phyloP scores from a whole-genome alignment of 2,329 filamentous ascomycete species.

The Alternaria longipes region DNA sequence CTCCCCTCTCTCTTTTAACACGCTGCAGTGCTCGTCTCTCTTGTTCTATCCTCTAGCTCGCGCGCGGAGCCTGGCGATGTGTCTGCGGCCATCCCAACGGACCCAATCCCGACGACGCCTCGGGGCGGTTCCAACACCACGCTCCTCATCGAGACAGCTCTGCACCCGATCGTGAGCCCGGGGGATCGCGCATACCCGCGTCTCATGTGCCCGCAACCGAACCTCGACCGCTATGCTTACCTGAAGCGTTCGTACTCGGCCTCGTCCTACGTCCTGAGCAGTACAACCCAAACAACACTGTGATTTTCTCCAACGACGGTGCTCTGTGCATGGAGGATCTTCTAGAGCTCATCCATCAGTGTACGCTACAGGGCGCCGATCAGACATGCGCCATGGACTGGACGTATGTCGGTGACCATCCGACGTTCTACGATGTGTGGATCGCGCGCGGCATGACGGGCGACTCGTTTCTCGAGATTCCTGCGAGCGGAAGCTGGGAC shows the following conservation, averaged over 20 bases:
- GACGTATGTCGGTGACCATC: constrained; percentile 56
- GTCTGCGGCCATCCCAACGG: no score
- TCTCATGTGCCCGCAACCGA: constrained; percentile 54
- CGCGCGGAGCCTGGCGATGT: no score
- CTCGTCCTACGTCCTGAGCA: constrained; percentile 71
- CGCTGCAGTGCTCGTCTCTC: no score
- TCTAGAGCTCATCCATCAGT: constrained; percentile 65
- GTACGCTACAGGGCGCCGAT: constrained; percentile 57
- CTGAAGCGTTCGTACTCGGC: no score
- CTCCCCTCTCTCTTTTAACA: no score
- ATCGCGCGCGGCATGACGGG: constrained; percentile 62
- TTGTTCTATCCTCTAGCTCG: no score
- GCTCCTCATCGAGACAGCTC: no score
- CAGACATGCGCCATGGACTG: constrained; percentile 70
- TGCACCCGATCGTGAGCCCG: no score
- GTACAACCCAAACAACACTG: constrained; percentile 94
- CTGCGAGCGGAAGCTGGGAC: constrained; percentile 59
- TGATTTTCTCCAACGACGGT: constrained; percentile 89
- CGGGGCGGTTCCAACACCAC: no score
- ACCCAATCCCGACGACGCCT: no score
- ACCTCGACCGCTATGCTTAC: constrained; percentile 56
- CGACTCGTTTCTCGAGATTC: constrained; percentile 65
- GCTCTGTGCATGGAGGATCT: constrained; percentile 59
- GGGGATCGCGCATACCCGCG: no score
- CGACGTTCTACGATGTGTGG: constrained; percentile 68